Base-by-base conservation (phyloP, 306 rosid genomes). In the Myrica gale region DNA sequence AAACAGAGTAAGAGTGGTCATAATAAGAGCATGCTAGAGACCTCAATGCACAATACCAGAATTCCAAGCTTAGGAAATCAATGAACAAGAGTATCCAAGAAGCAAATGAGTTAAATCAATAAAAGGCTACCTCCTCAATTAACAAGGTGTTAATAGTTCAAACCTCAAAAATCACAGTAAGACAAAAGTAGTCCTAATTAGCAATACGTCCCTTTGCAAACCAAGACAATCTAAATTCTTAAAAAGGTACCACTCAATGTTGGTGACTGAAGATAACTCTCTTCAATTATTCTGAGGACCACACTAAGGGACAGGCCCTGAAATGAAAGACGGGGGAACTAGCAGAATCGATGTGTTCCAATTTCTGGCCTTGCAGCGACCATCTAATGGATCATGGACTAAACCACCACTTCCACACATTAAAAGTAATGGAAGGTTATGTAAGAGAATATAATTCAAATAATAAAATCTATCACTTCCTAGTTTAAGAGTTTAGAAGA, bases 31-130 rank as follows among this genome's bases (percentile, higher is more conserved):
- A 43, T 17, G 45, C 4, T 20, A 5, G 9, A 75, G 39, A 13
- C 17, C 54, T 58, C 79, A 85, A 75, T 9, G 45, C 17, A 41
- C 53, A 78, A 68, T 11, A 75, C 69, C 32, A 48, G 69, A 69
- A 26, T 44, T 26, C 43, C 21, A 21, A 23, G 6, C 17, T 47
- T 15, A 47, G 53, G 19, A 69, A 37, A 69, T 21, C 32, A 69
- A 43, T 9, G 23, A 69, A 69, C 7, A 44, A 20, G 56, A 69
- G 19, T 69, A 47, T 23, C 47, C 41, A 72, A 58, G 11, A 50
- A 46, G n/a, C 13, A 61, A 55, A 15, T 9, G 55, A 63, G 42
- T 39, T 50, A 19, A 43, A 57, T 7, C 53, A 55, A 65, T 51
- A 21, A 55, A 71, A 56, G 69, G 65, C 11, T 48, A 67, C 19